A percentile compares a stretch with the other conserved stretches of the same genome.
Conservation (phyloP, 106 monocot species). For the Allium fistulosum region DNA sequence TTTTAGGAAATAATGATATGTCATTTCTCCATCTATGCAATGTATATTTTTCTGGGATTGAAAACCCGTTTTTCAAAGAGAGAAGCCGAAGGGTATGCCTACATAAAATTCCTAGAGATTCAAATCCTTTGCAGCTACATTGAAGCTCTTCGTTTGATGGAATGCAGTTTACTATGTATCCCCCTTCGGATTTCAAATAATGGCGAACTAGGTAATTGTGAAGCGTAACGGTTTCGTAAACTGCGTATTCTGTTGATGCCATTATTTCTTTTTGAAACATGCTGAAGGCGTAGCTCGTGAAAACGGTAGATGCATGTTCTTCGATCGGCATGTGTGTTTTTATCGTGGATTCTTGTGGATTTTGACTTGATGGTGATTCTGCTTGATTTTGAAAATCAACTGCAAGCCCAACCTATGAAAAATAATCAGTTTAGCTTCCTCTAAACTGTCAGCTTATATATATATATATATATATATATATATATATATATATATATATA, state of each 20-base stretch:
- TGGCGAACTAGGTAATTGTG: constrained; percentile 58
- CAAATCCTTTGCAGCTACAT: constrained; percentile 79
- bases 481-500: no score
- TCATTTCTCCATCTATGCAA: constrained; percentile 49
- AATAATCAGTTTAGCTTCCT: not conserved
- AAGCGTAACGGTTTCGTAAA: constrained; percentile 36
- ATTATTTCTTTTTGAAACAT: constrained; percentile 74
- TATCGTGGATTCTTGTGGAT: constrained; percentile 26
- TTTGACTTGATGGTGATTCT: constrained; percentile 43
- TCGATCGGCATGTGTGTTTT: constrained; percentile 82
- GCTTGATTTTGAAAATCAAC: constrained; percentile 86
- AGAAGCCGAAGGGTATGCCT: constrained; percentile 59
- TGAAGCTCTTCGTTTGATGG: constrained; percentile 44
- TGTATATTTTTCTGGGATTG: constrained; percentile 59
- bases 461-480: no score
- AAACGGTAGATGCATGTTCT: constrained; percentile 72
- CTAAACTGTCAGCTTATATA: no score
- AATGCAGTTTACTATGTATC: constrained; percentile 43
- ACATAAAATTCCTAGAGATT: constrained; percentile 60
- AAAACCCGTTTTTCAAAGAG: constrained; percentile 61
- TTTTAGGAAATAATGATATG: constrained; percentile 48
- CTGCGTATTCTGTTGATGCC: constrained; percentile 63
- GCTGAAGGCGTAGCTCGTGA: constrained; percentile 56
- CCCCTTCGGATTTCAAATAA: constrained; percentile 50
- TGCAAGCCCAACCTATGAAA: constrained; percentile 61